A percentile compares a stretch with the other conserved stretches of the same genome.
phyloP scores from a whole-genome alignment of 1,284 basidiomycete genomes.

The Xerocomus amazonicus region DNA sequence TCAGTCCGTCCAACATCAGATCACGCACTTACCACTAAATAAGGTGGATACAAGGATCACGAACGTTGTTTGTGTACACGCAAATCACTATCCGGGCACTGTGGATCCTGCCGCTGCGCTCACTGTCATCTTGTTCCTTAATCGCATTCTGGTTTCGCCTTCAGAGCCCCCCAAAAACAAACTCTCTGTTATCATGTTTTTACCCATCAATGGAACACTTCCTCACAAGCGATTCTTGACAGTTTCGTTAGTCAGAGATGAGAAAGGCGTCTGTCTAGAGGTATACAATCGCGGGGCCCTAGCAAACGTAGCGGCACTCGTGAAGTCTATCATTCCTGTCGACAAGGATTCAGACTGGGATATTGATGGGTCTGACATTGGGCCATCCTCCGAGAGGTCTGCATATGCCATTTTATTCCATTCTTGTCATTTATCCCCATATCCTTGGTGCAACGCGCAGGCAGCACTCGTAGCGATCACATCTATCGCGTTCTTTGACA shows the following conservation, averaged over 20 bases:
- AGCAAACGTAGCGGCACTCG: slow-evolving; percentile 44
- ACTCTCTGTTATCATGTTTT: slow-evolving; percentile 52
- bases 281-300: slow-evolving; percentile 64
- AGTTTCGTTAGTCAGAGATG: slow-evolving; percentile 74
- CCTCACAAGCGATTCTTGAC: neutral
- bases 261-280: slow-evolving; percentile 58
- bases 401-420: slow-evolving; percentile 10
- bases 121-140: slow-evolving; percentile 61
- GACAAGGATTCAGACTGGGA: slow-evolving; percentile 42
- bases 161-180: slow-evolving; percentile 42
- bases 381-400: slow-evolving; percentile 61
- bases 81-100: slow-evolving; percentile 26
- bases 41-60: slow-evolving; percentile 42
- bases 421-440: slow-evolving; percentile 2
- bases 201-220: neutral
- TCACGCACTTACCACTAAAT: neutral
- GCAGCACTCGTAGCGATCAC: slow-evolving; percentile 70
- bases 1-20: slow-evolving; percentile 28
- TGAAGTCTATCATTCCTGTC: slow-evolving; percentile 50
- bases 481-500: slow-evolving; percentile 64
- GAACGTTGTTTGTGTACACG: slow-evolving; percentile 50
- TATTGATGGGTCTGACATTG: slow-evolving; percentile 62
- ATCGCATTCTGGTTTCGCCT: slow-evolving; percentile 48
- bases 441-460: slow-evolving; percentile 35
- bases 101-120: slow-evolving; percentile 46